These are phyloP conservation scores for Phyllosticta ampelicida DNA, from an alignment of 2,329 filamentous ascomycete species.

Conservation along the genomic window DNA sequence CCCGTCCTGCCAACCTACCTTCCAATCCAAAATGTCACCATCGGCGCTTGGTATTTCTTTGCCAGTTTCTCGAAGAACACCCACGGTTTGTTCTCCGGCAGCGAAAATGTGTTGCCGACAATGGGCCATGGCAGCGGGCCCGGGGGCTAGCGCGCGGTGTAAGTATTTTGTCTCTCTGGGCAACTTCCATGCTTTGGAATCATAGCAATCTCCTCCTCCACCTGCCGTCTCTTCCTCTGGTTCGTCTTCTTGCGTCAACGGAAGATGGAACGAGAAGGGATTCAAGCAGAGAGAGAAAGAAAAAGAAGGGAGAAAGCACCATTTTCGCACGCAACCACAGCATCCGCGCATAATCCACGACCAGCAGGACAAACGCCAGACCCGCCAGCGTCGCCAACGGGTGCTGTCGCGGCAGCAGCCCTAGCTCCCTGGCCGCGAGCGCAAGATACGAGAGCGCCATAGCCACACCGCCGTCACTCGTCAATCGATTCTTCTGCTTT, in stretches of 20 bases:
- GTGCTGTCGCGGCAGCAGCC: not conserved
- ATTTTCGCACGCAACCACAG: slow-evolving; percentile 39
- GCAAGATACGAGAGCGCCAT: not conserved
- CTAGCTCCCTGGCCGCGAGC: not conserved
- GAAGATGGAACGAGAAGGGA: not conserved
- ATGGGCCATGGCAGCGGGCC: slow-evolving; percentile 45
- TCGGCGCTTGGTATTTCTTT: slow-evolving; percentile 36
- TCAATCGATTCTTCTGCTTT: not conserved
- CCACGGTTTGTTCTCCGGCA: slow-evolving; percentile 47
- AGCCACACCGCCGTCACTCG: not conserved
- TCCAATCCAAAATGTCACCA: slow-evolving; percentile 47
- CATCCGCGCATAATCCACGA: slow-evolving; percentile 41
- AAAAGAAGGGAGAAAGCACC: slow-evolving; percentile 19
- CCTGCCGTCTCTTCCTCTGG: not conserved
- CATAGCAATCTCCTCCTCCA: not conserved
- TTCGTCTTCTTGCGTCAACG: not conserved
- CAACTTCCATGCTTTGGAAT: not conserved
- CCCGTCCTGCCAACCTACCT: slow-evolving; percentile 14
- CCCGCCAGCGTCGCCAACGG: slow-evolving; percentile 16
- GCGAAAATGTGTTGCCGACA: slow-evolving; percentile 45
- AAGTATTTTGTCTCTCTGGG: not conserved
- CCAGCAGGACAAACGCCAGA: slow-evolving; percentile 15
- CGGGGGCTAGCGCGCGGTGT: slow-evolving; percentile 33
- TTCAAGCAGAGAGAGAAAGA: slow-evolving; percentile 3
- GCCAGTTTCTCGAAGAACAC: slow-evolving; percentile 46